Percentiles rank a stretch among this genome's conserved stretches.
phyloP scores from a whole-genome alignment of 2,329 filamentous ascomycete genomes.

The Pestalotiopsis sp. region DNA sequence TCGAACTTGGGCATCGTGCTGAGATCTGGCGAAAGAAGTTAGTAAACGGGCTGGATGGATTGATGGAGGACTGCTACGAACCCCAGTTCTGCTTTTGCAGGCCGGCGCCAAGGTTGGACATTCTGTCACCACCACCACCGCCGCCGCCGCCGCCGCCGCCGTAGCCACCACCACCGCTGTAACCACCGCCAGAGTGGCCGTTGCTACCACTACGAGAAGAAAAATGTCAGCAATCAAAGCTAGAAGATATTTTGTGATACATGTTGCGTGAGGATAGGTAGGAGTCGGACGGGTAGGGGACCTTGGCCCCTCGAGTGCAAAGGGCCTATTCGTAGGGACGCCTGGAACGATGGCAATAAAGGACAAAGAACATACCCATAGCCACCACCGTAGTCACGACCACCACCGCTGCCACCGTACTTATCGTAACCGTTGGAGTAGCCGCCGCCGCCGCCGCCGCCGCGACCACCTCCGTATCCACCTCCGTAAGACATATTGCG shows the following conservation, averaged over 20 bases:
- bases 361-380: constrained; percentile 29
- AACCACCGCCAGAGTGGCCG: constrained; percentile 49
- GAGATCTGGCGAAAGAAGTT: constrained; percentile 57
- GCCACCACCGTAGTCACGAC: constrained; percentile 31
- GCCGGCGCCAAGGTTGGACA: constrained; percentile 85
- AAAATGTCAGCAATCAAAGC: not conserved
- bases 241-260: not conserved
- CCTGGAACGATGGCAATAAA: not conserved
- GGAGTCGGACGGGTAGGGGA: not conserved
- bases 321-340: not conserved
- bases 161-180: constrained; percentile 36
- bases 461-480: constrained; percentile 46
- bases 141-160: constrained; percentile 40
- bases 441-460: constrained; percentile 41
- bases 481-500: constrained; percentile 71
- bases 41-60: constrained; percentile 28
- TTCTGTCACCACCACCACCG: constrained; percentile 82
- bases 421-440: constrained; percentile 43
- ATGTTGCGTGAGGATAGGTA: not conserved
- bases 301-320: not conserved
- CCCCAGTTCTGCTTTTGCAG: constrained; percentile 89
- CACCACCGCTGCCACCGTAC: constrained; percentile 17
- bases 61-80: constrained; percentile 47
- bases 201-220: constrained; percentile 35
- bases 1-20: constrained; percentile 88